Conservation (phyloP, 192 early-diverging fungal genomes). For the Allomyces macrogynus region DNA sequence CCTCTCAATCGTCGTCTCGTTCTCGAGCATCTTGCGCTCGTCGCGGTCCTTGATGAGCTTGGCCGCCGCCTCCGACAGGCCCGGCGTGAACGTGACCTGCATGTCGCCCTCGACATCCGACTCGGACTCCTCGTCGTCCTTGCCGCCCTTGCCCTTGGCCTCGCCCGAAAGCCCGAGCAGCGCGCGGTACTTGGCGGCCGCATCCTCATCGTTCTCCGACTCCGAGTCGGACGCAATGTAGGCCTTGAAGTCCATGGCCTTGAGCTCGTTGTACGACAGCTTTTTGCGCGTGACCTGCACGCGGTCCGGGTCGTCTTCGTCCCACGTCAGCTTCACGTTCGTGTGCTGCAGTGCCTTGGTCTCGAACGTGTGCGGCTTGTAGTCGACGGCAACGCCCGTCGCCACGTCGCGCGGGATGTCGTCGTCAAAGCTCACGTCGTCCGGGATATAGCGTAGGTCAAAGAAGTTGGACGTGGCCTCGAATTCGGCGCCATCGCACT, state of each 20-base stretch:
- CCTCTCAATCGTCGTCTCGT: conserved; percentile 69
- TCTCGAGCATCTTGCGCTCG: conserved; percentile 15
- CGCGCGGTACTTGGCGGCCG: conserved; percentile 24
- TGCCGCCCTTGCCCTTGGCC: conserved; percentile 3
- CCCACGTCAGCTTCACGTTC: conserved; percentile 88
- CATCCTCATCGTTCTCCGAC: conserved; percentile 36
- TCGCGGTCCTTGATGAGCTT: conserved; percentile 28
- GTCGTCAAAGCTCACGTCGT: conserved; percentile 63
- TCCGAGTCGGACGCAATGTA: conserved; percentile 60
- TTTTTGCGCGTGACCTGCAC: conserved; percentile 53
- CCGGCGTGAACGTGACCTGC: conserved; percentile 92
- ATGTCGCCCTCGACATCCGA: conserved; percentile 45
- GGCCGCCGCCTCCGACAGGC: conserved; percentile 51
- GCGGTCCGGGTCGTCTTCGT: conserved; percentile 79
- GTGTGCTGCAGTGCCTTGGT: conserved; percentile 76
- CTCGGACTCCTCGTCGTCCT: conserved; percentile 15
- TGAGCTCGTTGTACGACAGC: conserved; percentile 71
- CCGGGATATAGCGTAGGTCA: conserved; percentile 82
- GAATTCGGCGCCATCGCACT: conserved; percentile 82
- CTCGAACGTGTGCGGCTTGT: conserved; percentile 45
- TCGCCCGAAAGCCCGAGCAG: conserved; percentile 9
- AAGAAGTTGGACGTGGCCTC: conserved; percentile 81
- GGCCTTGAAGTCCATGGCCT: conserved; percentile 76
- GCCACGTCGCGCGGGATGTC: conserved; percentile 44
- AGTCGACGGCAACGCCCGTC: conserved; percentile 35